Evolutionary conservation across 2,329 filamentous ascomycete species (phyloP).

Genomic region (Exophiala alcalophila): DNA sequence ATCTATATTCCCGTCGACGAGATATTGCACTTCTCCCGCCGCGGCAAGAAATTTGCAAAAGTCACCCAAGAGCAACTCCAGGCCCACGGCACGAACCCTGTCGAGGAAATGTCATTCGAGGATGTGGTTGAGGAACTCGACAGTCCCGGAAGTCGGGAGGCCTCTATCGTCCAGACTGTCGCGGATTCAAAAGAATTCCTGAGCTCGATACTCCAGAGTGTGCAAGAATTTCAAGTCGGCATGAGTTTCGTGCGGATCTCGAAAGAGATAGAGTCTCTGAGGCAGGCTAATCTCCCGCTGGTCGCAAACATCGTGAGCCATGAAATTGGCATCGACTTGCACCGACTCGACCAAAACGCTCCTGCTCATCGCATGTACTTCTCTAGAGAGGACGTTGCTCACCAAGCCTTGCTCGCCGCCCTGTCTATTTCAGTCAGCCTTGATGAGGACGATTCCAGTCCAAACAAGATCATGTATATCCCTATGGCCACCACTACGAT

Average conservation of each 20-base stretch:
- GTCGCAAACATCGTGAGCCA: constrained; percentile 90
- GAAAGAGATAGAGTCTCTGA: constrained; percentile 69
- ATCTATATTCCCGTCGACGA: constrained; percentile 91
- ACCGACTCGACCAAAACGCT: constrained; percentile 86
- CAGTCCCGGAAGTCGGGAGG: constrained; percentile 62
- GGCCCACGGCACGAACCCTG: constrained; percentile 34
- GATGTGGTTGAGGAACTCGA: constrained; percentile 74
- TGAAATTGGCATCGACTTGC: constrained; percentile 88
- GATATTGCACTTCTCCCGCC: constrained; percentile 61
- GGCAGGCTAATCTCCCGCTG: constrained; percentile 66
- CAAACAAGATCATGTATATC: constrained; percentile 84
- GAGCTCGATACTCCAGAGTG: constrained; percentile 82
- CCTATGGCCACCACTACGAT: constrained; percentile 97
- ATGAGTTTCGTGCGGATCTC: constrained; percentile 87
- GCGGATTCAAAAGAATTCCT: constrained; percentile 92
- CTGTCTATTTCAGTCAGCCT: constrained; percentile 89
- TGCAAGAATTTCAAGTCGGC: constrained; percentile 95
- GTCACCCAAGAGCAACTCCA: constrained; percentile 46
- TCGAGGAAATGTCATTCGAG: constrained; percentile 62
- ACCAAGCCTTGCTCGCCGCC: constrained; percentile 88
- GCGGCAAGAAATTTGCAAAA: constrained; percentile 43
- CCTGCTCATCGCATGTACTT: constrained; percentile 99
- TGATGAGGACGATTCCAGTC: constrained; percentile 81
- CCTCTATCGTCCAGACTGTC: constrained; percentile 74
- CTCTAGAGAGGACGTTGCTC: constrained; percentile 83